These are phyloP conservation scores for Volvox carteri DNA, from an alignment of 163 green algal genomes.

Conservation along the genomic window DNA sequence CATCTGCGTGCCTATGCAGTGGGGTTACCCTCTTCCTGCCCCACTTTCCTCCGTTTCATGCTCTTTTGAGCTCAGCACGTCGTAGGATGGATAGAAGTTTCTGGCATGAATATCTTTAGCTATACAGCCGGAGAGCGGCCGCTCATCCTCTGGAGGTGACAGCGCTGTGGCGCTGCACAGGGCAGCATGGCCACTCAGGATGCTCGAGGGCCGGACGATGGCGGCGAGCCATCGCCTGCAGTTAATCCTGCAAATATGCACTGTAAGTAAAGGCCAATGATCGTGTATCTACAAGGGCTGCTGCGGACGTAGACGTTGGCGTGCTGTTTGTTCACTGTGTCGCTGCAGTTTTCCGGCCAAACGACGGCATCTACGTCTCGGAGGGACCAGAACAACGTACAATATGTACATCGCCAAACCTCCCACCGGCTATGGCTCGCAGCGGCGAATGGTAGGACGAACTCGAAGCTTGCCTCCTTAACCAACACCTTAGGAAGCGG, in stretches of 20 bases:
- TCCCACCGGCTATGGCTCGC: constrained; percentile 30
- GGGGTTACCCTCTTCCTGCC: not conserved
- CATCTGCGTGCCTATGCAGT: not conserved
- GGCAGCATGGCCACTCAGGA: constrained; percentile 35
- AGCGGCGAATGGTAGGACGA: constrained; percentile 33
- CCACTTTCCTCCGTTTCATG: not conserved
- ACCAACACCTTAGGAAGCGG: not conserved
- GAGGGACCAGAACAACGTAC: constrained; percentile 40
- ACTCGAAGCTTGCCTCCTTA: not conserved
- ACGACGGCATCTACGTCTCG: constrained; percentile 50
- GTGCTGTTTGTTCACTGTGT: not conserved
- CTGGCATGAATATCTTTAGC: not conserved
- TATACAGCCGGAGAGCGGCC: not conserved
- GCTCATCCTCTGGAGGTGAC: not conserved
- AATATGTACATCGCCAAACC: constrained; percentile 41
- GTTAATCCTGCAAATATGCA: constrained; percentile 33
- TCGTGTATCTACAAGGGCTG: not conserved
- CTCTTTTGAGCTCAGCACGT: not conserved
- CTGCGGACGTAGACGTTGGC: not conserved
- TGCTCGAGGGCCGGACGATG: not conserved
- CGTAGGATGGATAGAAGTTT: constrained; percentile 6
- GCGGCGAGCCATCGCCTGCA: constrained; percentile 3
- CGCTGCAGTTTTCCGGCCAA: constrained; percentile 47
- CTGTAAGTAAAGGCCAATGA: constrained; percentile 2
- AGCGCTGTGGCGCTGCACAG: not conserved